Evolutionary conservation across 2,329 filamentous ascomycete genomes (phyloP), one percentile per base, ranked within the genome.

Genomic region (Diaporthe batatas): DNA sequence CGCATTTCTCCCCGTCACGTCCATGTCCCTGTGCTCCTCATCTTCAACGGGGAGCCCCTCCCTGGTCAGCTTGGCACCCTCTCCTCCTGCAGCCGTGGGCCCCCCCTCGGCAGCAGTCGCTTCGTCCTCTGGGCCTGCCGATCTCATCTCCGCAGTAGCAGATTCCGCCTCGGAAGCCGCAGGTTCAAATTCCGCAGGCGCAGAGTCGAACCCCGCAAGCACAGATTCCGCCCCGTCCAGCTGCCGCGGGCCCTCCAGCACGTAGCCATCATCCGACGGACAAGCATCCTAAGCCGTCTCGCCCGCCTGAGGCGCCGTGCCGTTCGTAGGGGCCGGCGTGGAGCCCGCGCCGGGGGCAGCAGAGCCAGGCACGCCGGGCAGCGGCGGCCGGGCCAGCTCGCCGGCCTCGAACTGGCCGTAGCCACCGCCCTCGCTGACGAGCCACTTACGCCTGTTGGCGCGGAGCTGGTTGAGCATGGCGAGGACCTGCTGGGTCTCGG

Each of bases 401-500:
- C 73, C 72, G 44, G 72, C 73, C 32, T 78, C 65, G 68, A 80
- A 77, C 44, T 76, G 72, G 11, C 79, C 79, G 68, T 78, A 72
- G 53, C 23, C 75, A 47, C 21, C 75, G 72, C 73, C 75, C 57
- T 71, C 74, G 36, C 73, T 68, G 53, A 81, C 72, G 58, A 77
- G 70, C 18, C 53, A 62, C 72, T 74, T 74, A 14, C 80, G 77
- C 21, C 75, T 72, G 16, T 72, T 54, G 64, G 77, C 76, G 6
- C 82, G 75, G 74, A 82, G 75, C 25, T 75, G 72, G 67, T 81
- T 81, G 53, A 83, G 78, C 34, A 82, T 76, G 6, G 67, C 72
- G 2, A 82, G 78, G 65, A 86, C 81, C 5, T 76, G 75, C 47
- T 79, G 78, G 42, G 86, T 84, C 71, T 82, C 80, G 11, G 75